These are phyloP conservation scores for Neocatenulostroma microsporum DNA, from an alignment of 2,329 filamentous ascomycete species.

Conservation along the genomic window DNA sequence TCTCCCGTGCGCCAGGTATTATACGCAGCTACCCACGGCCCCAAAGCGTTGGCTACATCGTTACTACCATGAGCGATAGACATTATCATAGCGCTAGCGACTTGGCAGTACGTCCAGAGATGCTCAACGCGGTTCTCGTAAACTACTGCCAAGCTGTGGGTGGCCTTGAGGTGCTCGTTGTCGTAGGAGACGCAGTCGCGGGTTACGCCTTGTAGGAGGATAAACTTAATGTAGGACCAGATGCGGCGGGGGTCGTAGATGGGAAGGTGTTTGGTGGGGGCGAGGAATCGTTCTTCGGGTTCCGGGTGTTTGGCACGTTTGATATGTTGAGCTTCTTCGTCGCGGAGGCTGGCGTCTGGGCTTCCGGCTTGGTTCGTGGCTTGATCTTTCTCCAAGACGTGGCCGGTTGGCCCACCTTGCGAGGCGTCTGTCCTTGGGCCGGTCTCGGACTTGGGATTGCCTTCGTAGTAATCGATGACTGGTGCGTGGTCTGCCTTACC, in stretches of 20 bases:
- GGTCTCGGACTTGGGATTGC: constrained; percentile 8
- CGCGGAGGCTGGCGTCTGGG: no score
- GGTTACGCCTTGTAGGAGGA: constrained; percentile 17
- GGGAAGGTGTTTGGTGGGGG: constrained; percentile 7
- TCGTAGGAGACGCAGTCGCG: constrained; percentile 19
- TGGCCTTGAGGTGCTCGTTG: constrained; percentile 46
- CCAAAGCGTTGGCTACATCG: constrained; percentile 54
- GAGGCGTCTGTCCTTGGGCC: constrained; percentile 8
- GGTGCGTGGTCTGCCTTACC: constrained; percentile 30
- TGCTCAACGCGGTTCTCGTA: constrained; percentile 56
- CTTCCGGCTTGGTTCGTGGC: no score
- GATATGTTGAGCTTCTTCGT: no score
- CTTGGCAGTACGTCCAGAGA: constrained; percentile 57
- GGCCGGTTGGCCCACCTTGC: background rate
- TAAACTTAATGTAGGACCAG: no score
- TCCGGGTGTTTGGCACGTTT: no score
- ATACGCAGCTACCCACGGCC: constrained; percentile 54
- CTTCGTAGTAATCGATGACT: constrained; percentile 18
- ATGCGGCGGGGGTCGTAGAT: constrained; percentile 8
- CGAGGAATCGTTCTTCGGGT: constrained; percentile 11
- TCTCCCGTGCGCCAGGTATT: constrained; percentile 47
- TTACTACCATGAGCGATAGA: constrained; percentile 64
- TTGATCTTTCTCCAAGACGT: no score
- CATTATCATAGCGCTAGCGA: constrained; percentile 62
- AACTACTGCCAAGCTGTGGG: constrained; percentile 21